Evolutionary conservation across 352 stramenopile species (phyloP).

Genomic region (Phytophthora uliginosa): DNA sequence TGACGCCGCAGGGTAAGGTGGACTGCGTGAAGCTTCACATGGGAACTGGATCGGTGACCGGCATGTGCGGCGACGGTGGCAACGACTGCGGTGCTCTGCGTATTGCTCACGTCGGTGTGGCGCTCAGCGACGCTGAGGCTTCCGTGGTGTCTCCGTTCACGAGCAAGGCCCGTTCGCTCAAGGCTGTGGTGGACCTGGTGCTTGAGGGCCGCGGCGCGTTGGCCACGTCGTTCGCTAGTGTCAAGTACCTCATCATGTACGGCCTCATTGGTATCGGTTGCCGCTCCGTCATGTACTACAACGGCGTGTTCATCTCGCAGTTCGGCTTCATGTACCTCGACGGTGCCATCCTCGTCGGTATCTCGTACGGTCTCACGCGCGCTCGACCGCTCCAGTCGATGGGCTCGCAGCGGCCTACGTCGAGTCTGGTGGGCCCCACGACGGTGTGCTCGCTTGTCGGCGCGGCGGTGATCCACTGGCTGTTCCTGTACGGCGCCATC

Average conservation of each 20-base stretch:
- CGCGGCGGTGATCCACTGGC: conserved; percentile 69
- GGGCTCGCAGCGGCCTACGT: conserved; percentile 79
- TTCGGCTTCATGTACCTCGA: conserved; percentile 89
- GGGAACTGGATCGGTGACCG: conserved; percentile 66
- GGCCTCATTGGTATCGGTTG: conserved; percentile 87
- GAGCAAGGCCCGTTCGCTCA: conserved; percentile 81
- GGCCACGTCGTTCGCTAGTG: conserved; percentile 81
- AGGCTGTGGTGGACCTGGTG: conserved; percentile 83
- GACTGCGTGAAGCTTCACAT: conserved; percentile 84
- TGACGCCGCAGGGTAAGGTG: conserved; percentile 78
- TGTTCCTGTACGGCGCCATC: conserved; percentile 79
- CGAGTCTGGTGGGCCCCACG: conserved; percentile 82
- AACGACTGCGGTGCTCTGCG: conserved; percentile 95
- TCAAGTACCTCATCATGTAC: conserved; percentile 94
- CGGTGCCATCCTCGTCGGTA: conserved; percentile 79
- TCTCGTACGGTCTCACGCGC: conserved; percentile 87
- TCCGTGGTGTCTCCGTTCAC: conserved; percentile 92
- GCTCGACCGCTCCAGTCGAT: conserved; percentile 66
- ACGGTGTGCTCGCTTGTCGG: conserved; percentile 76
- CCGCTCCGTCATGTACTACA: conserved; percentile 90
- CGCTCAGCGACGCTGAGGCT: conserved; percentile 91
- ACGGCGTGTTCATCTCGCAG: conserved; percentile 89
- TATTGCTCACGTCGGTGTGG: conserved; percentile 92
- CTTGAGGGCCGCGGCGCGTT: conserved; percentile 85
- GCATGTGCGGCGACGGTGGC: conserved; percentile 88